Evolutionary conservation across 192 early-diverging fungal species (phyloP).

Genomic region (Phycomyces nitens): DNA sequence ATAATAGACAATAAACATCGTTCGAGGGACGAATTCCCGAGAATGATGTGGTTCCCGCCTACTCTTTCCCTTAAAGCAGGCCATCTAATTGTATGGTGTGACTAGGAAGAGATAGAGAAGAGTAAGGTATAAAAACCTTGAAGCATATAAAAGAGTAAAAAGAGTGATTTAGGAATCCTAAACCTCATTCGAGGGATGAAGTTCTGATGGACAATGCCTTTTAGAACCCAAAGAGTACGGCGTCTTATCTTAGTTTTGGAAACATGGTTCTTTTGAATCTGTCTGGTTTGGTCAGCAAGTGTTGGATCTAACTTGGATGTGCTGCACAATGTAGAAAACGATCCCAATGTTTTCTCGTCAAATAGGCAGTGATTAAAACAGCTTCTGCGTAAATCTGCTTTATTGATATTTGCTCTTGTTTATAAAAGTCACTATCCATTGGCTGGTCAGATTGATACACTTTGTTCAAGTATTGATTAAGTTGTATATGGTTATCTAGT

Average conservation of each 20-base stretch:
- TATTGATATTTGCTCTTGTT: conserved; percentile 9
- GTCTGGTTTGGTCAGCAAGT: neutral
- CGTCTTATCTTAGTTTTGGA: conserved; percentile 1
- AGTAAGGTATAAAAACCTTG: too few species aligned
- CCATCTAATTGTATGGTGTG: neutral
- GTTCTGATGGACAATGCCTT: too few species aligned
- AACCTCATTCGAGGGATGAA: too few species aligned
- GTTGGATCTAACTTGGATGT: neutral
- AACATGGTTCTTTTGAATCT: conserved; percentile 5
- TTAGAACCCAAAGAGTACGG: conserved; percentile 12
- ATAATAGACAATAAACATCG: too few species aligned
- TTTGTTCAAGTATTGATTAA: conserved; percentile 12
- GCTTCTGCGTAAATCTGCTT: conserved; percentile 7
- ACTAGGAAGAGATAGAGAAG: neutral
- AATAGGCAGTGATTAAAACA: neutral
- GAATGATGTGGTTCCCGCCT: too few species aligned
- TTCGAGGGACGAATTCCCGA: too few species aligned
- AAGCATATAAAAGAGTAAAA: too few species aligned
- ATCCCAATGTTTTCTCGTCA: conserved; percentile 8
- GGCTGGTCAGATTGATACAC: conserved; percentile 5
- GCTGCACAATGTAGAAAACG: conserved; percentile 4
- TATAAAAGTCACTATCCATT: neutral
- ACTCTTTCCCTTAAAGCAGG: too few species aligned
- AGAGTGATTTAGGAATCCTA: too few species aligned
- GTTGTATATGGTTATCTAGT: conserved; percentile 6